Evolutionary conservation across 306 rosid genomes (phyloP).

Genomic region (Mimosa pudica): DNA sequence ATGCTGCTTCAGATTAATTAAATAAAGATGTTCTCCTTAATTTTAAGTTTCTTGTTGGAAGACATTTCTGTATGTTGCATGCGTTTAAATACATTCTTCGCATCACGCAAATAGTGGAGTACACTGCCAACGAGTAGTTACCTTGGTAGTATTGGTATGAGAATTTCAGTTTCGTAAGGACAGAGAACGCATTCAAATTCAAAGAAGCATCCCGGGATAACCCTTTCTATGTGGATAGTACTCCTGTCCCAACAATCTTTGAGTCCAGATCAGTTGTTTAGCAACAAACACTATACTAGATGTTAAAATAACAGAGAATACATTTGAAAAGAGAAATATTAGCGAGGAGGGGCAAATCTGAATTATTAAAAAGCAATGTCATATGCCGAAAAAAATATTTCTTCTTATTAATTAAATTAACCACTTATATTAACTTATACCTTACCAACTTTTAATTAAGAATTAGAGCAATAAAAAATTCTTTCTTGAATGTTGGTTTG

Average conservation of each 20-base stretch:
- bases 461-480: not conserved
- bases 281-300: no score
- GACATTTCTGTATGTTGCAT: not conserved
- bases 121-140: not conserved
- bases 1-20: not conserved
- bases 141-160: no score
- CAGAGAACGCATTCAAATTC: no score
- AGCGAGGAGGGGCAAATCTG: not conserved
- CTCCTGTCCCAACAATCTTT: no score
- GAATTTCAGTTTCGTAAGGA: no score
- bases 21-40: not conserved
- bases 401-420: not conserved
- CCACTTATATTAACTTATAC: not conserved
- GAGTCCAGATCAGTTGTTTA: no score
- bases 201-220: no score
- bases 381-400: not conserved
- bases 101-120: not conserved
- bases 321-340: not conserved
- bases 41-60: not conserved
- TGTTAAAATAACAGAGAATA: no score
- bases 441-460: not conserved
- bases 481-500: not conserved
- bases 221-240: no score
- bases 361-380: not conserved
- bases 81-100: not conserved